Conservation (phyloP, 2,329 filamentous ascomycete species). For the Nothophoma quercina region DNA sequence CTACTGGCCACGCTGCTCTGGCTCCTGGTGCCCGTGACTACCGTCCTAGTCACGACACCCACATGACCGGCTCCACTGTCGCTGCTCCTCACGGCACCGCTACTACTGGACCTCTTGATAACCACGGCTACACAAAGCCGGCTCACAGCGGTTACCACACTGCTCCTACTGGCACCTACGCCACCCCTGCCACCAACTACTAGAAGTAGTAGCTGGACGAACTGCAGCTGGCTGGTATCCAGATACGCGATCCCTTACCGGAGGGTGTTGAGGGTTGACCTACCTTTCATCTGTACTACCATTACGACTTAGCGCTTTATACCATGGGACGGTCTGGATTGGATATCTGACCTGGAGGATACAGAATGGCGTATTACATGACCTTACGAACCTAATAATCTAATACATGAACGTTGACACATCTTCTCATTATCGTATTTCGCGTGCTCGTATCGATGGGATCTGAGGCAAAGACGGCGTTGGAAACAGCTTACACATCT, state of each 20-base stretch:
- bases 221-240: not conserved
- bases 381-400: constrained; percentile 21
- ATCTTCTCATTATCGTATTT: not conserved
- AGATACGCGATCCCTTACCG: not conserved
- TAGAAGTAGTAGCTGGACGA: constrained; percentile 15
- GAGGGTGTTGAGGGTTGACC: constrained; percentile 4
- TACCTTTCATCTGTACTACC: constrained; percentile 5
- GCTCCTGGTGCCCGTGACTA: constrained; percentile 42
- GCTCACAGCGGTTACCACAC: constrained; percentile 56
- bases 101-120: constrained; percentile 10
- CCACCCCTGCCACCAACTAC: constrained; percentile 39
- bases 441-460: not conserved
- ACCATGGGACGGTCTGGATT: constrained; percentile 9
- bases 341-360: not conserved
- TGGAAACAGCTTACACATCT: no score
- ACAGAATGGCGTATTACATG: constrained; percentile 15
- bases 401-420: constrained; percentile 2
- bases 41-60: constrained; percentile 57
- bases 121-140: constrained; percentile 45
- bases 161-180: constrained; percentile 52
- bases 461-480: no score
- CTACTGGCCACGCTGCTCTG: constrained; percentile 27
- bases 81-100: constrained; percentile 39
- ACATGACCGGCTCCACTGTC: constrained; percentile 60
- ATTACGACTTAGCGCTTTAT: constrained; percentile 20